These are phyloP conservation scores for Gastrolobium bilobum DNA, from an alignment of 306 rosid genomes.

Conservation along the genomic window DNA sequence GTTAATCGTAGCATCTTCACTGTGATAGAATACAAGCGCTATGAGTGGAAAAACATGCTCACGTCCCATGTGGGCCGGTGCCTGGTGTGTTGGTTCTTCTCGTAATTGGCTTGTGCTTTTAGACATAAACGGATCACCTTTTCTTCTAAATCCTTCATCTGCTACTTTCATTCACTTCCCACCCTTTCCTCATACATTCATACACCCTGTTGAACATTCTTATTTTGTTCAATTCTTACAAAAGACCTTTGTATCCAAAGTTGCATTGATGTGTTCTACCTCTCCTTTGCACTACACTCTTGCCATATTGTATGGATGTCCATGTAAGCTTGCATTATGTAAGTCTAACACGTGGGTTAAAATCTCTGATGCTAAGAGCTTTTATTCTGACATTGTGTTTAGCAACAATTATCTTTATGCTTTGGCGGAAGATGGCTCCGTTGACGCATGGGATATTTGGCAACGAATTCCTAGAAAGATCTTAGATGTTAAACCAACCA, in stretches of 20 bases:
- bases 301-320: background rate
- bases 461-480: background rate
- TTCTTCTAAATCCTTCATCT: constrained; percentile 24
- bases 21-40: background rate
- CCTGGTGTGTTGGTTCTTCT: constrained; percentile 46
- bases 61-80: background rate
- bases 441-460: constrained; percentile 34
- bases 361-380: background rate
- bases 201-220: background rate
- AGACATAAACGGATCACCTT: background rate
- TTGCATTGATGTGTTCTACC: background rate
- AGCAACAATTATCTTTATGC: constrained; percentile 21
- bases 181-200: background rate
- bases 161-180: background rate
- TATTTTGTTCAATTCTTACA: background rate
- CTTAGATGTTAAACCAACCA: background rate
- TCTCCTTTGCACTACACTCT: background rate
- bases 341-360: background rate
- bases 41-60: constrained; percentile 18
- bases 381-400: constrained; percentile 40
- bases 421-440: background rate
- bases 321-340: constrained; percentile 11
- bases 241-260: constrained; percentile 12
- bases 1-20: background rate
- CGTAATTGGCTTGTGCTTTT: constrained; percentile 1